Base-by-base conservation (phyloP, 2,329 filamentous ascomycete genomes). In the Emericellopsis cladophorae region DNA sequence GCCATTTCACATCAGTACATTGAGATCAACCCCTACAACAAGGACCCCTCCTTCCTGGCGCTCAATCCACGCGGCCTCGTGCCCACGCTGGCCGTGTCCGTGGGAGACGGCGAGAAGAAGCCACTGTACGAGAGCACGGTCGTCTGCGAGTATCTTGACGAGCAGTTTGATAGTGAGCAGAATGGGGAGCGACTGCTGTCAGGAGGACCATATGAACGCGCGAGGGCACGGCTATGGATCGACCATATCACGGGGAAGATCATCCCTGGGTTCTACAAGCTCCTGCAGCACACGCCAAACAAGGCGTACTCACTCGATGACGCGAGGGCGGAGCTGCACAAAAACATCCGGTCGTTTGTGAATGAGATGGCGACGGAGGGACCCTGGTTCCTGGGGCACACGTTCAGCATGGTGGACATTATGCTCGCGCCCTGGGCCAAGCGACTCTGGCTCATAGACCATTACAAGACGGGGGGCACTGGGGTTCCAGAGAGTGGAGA, bases 21-120 rank as follows among this genome's bases (percentile, higher is more conserved):
- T 47, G 80, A 85, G 64, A 79, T 87, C 44, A 87, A 88, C 57
- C 84, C 84, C 0, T 88, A 88, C 64, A 66, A 79, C 57, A 89
- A 89, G 52, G 76, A 75, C 0, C 59, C 72, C 4, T 76, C 72
- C 1, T 79, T 88, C 23, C 65, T 89, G 18, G 67, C 70, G 8
- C 65, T 89, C 46, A 90, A 90, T 53, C 84, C 84, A 0, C 74
- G 82, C 11, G 84, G 84, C 1, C 67, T 89, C 1, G 79, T 89
- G 2, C 85, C 84, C 0, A 87, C 83, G 0, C 66, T 89, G 1
- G 69, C 61, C 1, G 67, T 76, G 11, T 66, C 66, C 0, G 45
- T 54, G 2, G 54, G 51, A 21, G 45, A 40, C 1, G 43, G 49
- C 3, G 57, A 55, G 26, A 52, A 51, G 42, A 79, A 76, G 53